Evolutionary conservation across 768 basidiomycete species (phyloP).

Genomic region (Hebeloma cylindrosporum): DNA sequence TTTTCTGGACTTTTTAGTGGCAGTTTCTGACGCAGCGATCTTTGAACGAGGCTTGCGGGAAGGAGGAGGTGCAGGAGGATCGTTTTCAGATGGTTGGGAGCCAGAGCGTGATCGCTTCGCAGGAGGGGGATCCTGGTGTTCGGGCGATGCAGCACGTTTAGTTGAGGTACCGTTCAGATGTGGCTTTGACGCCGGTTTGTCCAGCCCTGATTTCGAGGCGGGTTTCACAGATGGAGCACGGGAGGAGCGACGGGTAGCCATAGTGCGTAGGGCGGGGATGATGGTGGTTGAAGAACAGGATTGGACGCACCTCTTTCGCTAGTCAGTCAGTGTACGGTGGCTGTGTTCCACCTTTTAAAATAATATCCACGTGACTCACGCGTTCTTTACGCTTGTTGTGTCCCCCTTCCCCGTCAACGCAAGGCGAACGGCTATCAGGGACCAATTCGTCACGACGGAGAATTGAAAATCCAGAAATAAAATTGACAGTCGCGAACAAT

Average conservation of each 20-base stretch:
- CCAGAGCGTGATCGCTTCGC: conserved; percentile 49
- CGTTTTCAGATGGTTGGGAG: conserved; percentile 45
- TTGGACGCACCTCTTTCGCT: no score
- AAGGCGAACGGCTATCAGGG: neutral
- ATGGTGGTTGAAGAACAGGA: conserved; percentile 17
- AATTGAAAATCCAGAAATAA: no score
- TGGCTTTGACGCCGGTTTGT: conserved; percentile 31
- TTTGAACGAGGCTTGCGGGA: conserved; percentile 29
- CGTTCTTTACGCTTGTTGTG: conserved; percentile 31
- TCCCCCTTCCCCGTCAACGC: neutral
- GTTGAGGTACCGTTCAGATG: conserved; percentile 33
- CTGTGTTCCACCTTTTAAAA: conserved; percentile 19
- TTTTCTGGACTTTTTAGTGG: conserved; percentile 20
- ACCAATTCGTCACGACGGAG: no score
- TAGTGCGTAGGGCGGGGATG: conserved; percentile 19
- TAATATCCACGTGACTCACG: conserved; percentile 38
- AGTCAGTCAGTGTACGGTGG: conserved; percentile 6
- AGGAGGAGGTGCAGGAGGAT: conserved; percentile 28
- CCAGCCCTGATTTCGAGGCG: conserved; percentile 31
- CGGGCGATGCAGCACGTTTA: conserved; percentile 56
- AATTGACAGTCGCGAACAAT: no score
- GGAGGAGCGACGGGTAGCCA: conserved; percentile 53
- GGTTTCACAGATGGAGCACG: conserved; percentile 50
- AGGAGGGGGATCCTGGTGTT: conserved; percentile 41
- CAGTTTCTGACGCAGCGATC: conserved; percentile 10